Base-by-base conservation (phyloP, 169 alveolate genomes). In the Babesia microti region DNA sequence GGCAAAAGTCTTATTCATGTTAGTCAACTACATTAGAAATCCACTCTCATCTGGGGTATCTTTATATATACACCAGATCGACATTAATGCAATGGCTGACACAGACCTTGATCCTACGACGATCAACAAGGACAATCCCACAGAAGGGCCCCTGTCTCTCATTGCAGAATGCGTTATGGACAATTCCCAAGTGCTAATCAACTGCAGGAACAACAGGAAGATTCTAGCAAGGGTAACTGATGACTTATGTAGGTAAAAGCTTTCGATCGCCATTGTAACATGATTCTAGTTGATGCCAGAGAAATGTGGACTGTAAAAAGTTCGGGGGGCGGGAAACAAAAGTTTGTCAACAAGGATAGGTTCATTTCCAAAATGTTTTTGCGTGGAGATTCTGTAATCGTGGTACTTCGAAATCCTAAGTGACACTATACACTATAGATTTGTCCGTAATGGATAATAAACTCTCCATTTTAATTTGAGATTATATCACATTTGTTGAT, bases 121-220 rank as follows among this genome's bases (percentile, higher is more conserved):
- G 22, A 47, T 59, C 41, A 48, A 88, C 59, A 88, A 91, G 70
- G 95, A 91, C 48, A 80, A 84, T 19, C 83, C 95, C 19, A 81
- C 83, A 36, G 93, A 84, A 48, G 99, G 99, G 6, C 99, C 99
- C 11, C 61, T 95, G 59, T 83, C 97, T 6, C 68, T 95, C 28
- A 58, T 95, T 46, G 86, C 89, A 22, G 95, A 85, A 49, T 87
- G 97, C 33, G 98, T 95, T 34, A 85, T 85, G 53, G 92, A 95
- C 37, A 95, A 95, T 55, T 78, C 94, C 12, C 94, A 93, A 52
- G 96, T 95, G 41, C 70, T 93, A 41, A 85, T 95, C 35, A 89
- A 88, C 79, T 91, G 98, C 80, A 71, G 99, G 40, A 93, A 94
- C 82, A 95, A 95, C 79, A 74, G 99, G 47, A 95, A 95, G 67